Evolutionary conservation across 257 asterid genomes (phyloP), one percentile per base, ranked within the genome.

Genomic region (Verbascum thapsus): DNA sequence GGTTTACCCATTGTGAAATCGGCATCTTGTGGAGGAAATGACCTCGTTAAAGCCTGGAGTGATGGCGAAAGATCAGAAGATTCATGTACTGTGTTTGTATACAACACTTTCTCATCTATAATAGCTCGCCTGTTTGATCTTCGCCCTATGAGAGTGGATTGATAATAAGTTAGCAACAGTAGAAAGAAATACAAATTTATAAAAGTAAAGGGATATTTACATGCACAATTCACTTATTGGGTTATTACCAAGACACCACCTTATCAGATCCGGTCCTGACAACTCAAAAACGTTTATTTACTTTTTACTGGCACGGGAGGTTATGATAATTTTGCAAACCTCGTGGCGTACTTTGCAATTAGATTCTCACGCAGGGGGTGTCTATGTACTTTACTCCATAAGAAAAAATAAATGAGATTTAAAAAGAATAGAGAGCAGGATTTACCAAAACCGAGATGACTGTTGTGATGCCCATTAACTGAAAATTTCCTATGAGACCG

Each of bases 401-500:
- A 26, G 5, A 26, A 26, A 26, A 26, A 26, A 26, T 54, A 54
- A 32, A 32, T 5, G 26, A n/a, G 44, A 6, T n/a, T 2, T 3
- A 6, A 57, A 38, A 51, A 61, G 37, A 64, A 53, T 16, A 2
- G 37, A 49, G 52, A 35, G 22, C 30, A n/a, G n/a, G n/a, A n/a
- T n/a, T n/a, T 72, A 84, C 90, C 90, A 34, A 37, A 65, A 48
- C 64, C 23, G 59, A 71, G 81, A 68, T 68, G 45, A 56, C 87
- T 68, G 17, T 83, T 83, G 10, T 69, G 87, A 72, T 81, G 78
- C 43, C 82, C 82, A 39, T 87, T 70, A 60, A 76, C 80, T 12
- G 81, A 48, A 55, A 81, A 66, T 75, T 72, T 83, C 78, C 83
- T 78, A 13, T 88, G 92, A n/a, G 95, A 83, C 26, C 95, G 76